Percentiles rank a stretch among this genome's conserved stretches.
Conservation (phyloP, 2,329 filamentous ascomycete species). For the Diaporthe sp. region DNA sequence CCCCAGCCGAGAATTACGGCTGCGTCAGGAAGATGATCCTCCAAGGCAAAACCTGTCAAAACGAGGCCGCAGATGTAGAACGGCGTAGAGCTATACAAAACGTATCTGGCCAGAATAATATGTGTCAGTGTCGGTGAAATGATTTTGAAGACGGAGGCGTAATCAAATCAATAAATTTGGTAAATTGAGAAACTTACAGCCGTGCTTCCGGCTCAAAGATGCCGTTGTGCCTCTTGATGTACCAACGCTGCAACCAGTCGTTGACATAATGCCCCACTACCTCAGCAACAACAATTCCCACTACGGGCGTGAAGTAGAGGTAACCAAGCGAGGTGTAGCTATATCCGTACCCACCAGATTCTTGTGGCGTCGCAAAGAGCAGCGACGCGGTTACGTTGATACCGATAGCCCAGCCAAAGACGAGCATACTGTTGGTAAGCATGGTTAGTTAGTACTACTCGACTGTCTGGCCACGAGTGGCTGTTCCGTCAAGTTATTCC, state of each 20-base stretch:
- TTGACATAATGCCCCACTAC: conserved; percentile 61
- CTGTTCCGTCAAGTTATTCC: not conserved
- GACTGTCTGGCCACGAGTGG: not conserved
- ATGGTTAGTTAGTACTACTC: not conserved
- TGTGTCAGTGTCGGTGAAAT: not conserved
- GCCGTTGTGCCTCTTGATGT: conserved; percentile 47
- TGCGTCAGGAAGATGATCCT: not conserved
- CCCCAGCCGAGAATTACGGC: not conserved
- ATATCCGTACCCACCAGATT: conserved; percentile 55
- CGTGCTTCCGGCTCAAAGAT: conserved; percentile 60
- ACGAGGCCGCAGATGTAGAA: not conserved
- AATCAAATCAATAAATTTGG: conserved; percentile 46
- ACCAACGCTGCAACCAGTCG: conserved; percentile 53
- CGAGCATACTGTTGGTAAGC: conserved; percentile 36
- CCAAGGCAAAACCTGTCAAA: not conserved
- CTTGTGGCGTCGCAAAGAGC: conserved; percentile 54
- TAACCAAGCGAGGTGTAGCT: conserved; percentile 52
- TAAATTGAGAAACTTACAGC: conserved; percentile 49
- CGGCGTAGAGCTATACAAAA: not conserved
- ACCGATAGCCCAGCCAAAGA: conserved; percentile 54
- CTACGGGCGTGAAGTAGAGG: conserved; percentile 62
- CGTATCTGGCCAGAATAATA: not conserved
- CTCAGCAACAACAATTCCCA: conserved; percentile 59
- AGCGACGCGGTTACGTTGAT: conserved; percentile 59
- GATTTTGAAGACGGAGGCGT: not conserved